Evolutionary conservation across 2,329 filamentous ascomycete species (phyloP).

Genomic region (Epichloe elymi): DNA sequence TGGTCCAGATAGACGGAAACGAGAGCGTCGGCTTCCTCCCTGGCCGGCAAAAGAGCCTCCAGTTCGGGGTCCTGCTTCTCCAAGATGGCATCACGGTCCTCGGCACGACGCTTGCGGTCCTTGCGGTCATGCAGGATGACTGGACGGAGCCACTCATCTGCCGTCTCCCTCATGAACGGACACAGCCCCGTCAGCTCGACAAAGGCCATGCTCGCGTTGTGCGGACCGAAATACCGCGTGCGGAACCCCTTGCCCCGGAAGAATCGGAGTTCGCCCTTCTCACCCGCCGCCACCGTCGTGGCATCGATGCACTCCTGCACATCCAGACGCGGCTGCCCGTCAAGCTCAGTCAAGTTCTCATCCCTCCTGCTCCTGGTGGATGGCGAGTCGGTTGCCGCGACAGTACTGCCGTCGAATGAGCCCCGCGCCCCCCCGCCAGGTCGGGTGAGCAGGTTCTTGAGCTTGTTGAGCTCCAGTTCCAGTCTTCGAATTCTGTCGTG

Average conservation of each 20-base stretch:
- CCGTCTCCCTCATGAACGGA: conserved; percentile 49
- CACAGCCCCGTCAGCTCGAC: conserved; percentile 43
- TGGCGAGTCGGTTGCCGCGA: conserved; percentile 31
- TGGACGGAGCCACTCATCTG: conserved; percentile 46
- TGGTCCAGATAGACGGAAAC: conserved; percentile 39
- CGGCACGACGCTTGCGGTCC: conserved; percentile 39
- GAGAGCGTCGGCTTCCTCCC: conserved; percentile 34
- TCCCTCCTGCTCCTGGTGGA: conserved; percentile 34
- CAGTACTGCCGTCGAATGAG: conserved; percentile 38
- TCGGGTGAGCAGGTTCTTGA: conserved; percentile 37
- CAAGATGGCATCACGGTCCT: conserved; percentile 38
- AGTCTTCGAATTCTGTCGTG: conserved; percentile 45
- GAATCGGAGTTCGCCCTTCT: conserved; percentile 42
- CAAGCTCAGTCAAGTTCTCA: conserved; percentile 18
- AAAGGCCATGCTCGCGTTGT: conserved; percentile 48
- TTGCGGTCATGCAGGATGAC: conserved; percentile 42
- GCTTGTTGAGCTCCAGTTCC: conserved; percentile 44
- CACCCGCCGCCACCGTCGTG: conserved; percentile 25
- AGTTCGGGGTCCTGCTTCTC: conserved; percentile 34
- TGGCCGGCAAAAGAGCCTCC: conserved; percentile 35
- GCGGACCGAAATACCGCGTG: conserved; percentile 46
- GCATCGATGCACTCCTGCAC: conserved; percentile 28
- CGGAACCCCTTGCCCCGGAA: conserved; percentile 46
- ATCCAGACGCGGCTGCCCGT: conserved; percentile 20
- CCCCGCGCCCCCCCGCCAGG: conserved; percentile 19